Evolutionary conservation across 1,284 basidiomycete species (phyloP), one percentile per base, ranked within the genome.

Genomic region (Trichosporon asahii): DNA sequence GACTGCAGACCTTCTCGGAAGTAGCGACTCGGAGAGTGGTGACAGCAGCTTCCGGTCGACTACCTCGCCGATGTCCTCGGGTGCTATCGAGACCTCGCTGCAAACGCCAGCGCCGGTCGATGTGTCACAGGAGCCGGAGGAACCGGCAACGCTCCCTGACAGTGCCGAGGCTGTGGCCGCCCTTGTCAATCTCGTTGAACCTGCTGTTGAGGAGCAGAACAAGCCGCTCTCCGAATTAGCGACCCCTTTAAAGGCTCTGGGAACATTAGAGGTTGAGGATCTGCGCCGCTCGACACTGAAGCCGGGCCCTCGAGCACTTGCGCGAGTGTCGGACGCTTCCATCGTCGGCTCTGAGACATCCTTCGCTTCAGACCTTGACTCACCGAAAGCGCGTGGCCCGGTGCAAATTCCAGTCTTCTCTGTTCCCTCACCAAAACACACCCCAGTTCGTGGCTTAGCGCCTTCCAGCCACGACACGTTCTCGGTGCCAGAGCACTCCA

Each of bases 371-470:
- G 72, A 74, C 40, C 23, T 72, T 11, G 76, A 79, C 57, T 82
- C 79, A 3, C 79, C 79, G 0, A 29, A 78, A 2, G 75, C 72
- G 14, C 74, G 80, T 18, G 80, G 77, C 1, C 77, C 76, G 4
- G 78, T 80, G 21, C 71, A 79, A 64, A 78, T 81, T 23, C 80
- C 80, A 0, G 57, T 66, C 11, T 75, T 70, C 57, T 63, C 49
- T 2, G 61, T 68, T 18, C 60, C 65, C 2, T 66, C 68, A 21
- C 70, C 33, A 3, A 8, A 5, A 1, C 49, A 27, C 15, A 66
- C 63, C 5, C 67, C 67, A 0, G 2, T 69, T 11, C 55, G 69
- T 1, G 66, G 63, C 0, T 64, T 67, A 2, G 69, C 70, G 14
- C 66, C 68, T 0, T 25, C 23, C 4, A 33, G 33, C 18, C 4